Percentiles rank a stretch among this genome's conserved stretches.
These are phyloP conservation scores for Cytidiella melzeri DNA, from an alignment of 768 basidiomycete genomes.

Conservation along the genomic window DNA sequence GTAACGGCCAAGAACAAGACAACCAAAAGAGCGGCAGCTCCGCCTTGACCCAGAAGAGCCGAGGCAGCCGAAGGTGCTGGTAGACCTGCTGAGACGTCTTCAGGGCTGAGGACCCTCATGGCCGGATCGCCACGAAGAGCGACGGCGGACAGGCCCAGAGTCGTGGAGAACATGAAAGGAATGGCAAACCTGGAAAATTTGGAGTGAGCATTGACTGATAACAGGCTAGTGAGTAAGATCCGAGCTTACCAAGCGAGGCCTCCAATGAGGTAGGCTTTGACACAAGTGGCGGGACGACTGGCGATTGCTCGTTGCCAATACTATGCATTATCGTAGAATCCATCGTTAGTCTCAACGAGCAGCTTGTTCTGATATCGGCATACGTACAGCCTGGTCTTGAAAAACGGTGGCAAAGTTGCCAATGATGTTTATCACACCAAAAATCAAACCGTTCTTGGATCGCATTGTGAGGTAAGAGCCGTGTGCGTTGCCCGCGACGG, in stretches of 20 bases:
- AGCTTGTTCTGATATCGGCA: background rate
- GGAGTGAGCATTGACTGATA: background rate
- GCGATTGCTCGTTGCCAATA: conserved; percentile 95
- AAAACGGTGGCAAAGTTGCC: conserved; percentile 74
- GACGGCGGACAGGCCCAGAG: conserved; percentile 82
- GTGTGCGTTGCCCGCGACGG: conserved; percentile 75
- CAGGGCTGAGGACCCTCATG: conserved; percentile 45
- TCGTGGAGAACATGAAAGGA: conserved; percentile 81
- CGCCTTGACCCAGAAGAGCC: conserved; percentile 72
- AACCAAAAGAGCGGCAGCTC: conserved; percentile 73
- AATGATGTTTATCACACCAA: conserved; percentile 81
- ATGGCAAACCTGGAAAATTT: conserved; percentile 59
- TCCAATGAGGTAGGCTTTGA: conserved; percentile 87
- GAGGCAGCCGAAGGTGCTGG: conserved; percentile 80
- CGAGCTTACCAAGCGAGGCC: conserved; percentile 72
- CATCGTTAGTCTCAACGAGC: background rate
- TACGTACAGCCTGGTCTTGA: conserved; percentile 36
- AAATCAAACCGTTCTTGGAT: conserved; percentile 47
- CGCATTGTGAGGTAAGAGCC: conserved; percentile 71
- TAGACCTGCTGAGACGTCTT: conserved; percentile 83
- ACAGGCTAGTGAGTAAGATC: background rate
- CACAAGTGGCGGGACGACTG: conserved; percentile 72
- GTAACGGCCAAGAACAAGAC: conserved; percentile 87
- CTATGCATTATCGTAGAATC: conserved; percentile 3
- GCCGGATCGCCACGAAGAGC: conserved; percentile 61